Base-by-base conservation (phyloP, 1,139 yeast species). In the Candida freyschussii region DNA sequence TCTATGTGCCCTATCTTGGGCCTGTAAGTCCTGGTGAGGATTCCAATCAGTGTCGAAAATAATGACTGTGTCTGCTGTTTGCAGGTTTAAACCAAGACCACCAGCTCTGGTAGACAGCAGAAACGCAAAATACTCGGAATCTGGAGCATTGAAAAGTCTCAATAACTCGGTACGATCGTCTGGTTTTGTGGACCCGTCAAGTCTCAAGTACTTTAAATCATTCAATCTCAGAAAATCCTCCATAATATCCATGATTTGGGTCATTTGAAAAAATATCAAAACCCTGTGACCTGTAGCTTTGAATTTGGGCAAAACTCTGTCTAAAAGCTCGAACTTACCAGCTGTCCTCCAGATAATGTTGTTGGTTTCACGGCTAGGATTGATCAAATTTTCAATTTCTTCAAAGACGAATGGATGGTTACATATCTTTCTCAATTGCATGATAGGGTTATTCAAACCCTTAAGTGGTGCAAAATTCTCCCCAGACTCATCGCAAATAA, bases 321-420 rank as follows among this genome's bases (percentile, higher is more conserved):
- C 89, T 38, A 84, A 65, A 33, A 84, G 60, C 55, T 84, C 93
- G 55, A 84, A 81, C 55, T 84, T 84, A 47, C 94, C 94, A 8
- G 79, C 72, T 27, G 67, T 72, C 60, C 86, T 69, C 91, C 91
- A 82, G 40, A 82, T 79, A 39, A 70, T 63, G 46, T 78, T 82
- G 50, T 80, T 79, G 2, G 86, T 80, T 45, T 72, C 75, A 36
- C 68, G 68, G 0, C 72, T 61, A 13, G 97, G 96, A 54, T 89
- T 86, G 32, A 91, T 75, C 43, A 85, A 68, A 41, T 78, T 75
- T 61, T 91, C 98, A 29, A 91, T 95, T 47, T 87, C 97, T 55
- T 85, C 96, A 59, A 86, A 91, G 12, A 91, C 97, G 64, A 82
- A 91, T 1, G 98, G 98, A 65, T 91, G 98, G 57, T 91, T 91